A percentile compares a stretch with the other conserved stretches of the same genome.
Conservation (phyloP, 1,284 basidiomycete species). For the Cutaneotrichosporon daszewskae region DNA sequence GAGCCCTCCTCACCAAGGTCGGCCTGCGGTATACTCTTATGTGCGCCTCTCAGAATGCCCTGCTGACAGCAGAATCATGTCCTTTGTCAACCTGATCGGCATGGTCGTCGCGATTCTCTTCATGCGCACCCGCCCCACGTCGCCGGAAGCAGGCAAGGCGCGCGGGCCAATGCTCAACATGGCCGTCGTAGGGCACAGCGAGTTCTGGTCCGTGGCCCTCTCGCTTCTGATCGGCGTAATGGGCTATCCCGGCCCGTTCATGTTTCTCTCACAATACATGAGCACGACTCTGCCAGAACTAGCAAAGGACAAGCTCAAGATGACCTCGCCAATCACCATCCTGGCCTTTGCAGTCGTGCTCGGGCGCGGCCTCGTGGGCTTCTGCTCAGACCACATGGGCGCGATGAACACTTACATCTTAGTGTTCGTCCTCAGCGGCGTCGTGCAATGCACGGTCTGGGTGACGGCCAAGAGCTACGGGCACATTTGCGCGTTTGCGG, state of each 20-base stretch:
- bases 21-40: conserved; percentile 28
- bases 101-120: conserved; percentile 23
- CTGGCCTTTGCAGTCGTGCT: conserved; percentile 8
- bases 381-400: conserved; percentile 7
- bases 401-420: conserved; percentile 16
- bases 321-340: conserved; percentile 15
- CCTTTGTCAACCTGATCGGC: conserved; percentile 26
- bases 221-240: conserved; percentile 23
- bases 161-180: conserved; percentile 30
- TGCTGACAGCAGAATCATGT: conserved; percentile 26
- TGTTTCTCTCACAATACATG: conserved; percentile 23
- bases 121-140: conserved; percentile 28
- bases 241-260: conserved; percentile 31
- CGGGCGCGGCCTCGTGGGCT: conserved; percentile 10
- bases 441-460: conserved; percentile 14
- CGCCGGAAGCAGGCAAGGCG: conserved; percentile 26
- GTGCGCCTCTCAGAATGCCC: conserved; percentile 11
- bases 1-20: conserved; percentile 23
- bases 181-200: conserved; percentile 1
- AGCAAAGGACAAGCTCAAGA: conserved; percentile 9
- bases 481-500: conserved; percentile 6
- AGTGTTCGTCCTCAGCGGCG: conserved; percentile 8
- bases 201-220: conserved; percentile 23
- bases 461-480: conserved; percentile 8
- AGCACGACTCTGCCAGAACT: conserved; percentile 15